Base-by-base conservation (phyloP, 352 stramenopile genomes). In the Globisporangium irregulare region DNA sequence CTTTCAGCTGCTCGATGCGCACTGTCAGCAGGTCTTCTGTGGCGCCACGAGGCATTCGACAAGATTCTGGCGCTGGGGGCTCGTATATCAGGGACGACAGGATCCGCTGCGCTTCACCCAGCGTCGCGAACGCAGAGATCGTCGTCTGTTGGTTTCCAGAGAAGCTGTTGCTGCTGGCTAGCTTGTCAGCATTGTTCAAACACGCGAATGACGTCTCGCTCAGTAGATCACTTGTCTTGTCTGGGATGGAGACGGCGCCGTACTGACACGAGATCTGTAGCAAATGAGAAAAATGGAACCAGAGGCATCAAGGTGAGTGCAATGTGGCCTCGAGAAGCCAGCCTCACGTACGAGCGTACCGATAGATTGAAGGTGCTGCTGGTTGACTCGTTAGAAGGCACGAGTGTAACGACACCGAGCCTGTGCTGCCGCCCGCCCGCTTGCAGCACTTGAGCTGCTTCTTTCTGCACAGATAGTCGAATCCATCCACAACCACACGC, bases 51-150 rank as follows among this genome's bases (percentile, higher is more conserved):
- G 51, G 38, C 6, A 59, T n/a, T 0, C 24, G 14, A 25, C 59
- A 62, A 10, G 50, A 25, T 4, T 57, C 51, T 24, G 50, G 41
- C 10, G 51, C 4, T 3, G 60, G 50, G 10, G 43, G 68, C 55
- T 43, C 43, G 32, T 82, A 80, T 22, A 72, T 36, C 32, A 82
- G 69, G 7, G 71, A 73, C 24, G 68, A 62, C 2, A 80, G 68
- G 14, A 79, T 71, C 20, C 58, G 63, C 54, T 75, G 71, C 27
- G 71, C 73, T 43, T 80, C 75, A 9, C 57, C 27, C 10, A 64
- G 57, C 4, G 75, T 80, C 36, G 75, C 77, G 20, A 70, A 41
- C 18, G 55, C 68, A 18, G 56, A 50, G 55, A 80, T 66, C 4
- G 2, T 51, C 20, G n/a, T 29, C 24, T n/a, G 25, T 22, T 12